Base-by-base conservation (phyloP, 352 stramenopile genomes). In the Globisporangium spinosum region DNA sequence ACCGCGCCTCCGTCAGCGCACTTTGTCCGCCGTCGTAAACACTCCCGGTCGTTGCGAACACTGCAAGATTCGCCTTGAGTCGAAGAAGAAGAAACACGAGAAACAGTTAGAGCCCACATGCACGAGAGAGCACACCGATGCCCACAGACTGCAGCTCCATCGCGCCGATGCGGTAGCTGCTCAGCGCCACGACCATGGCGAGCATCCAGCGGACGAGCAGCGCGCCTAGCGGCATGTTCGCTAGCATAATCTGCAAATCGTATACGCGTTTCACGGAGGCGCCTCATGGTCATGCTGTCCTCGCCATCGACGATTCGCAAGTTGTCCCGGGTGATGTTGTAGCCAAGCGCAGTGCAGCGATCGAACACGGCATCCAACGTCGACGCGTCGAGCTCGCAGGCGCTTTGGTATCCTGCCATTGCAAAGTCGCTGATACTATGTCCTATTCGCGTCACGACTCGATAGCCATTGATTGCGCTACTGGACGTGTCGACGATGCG, bases 151-250 rank as follows among this genome's bases (percentile, higher is more conserved):
- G 7, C 17, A 20, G 55, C 47, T 69, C 12, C 3, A 22, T 5
- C 15, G 9, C 1, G 8, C 15, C 20, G 1, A 47, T 45, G 5
- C 32, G 51, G 47, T 68, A 58, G 8, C 15, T 35, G 20, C 56
- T 51, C 5, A 59, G 45, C 10, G 76, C 25, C 27, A 62, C 62
- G 0, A 72, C 0, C 27, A 68, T 67, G 1, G 49, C 58, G 17
- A 72, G 43, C 22, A 78, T 69, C 79, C 79, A 87, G 1, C 73
- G 75, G 2, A 75, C 25, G 1, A 83, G 66, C 32, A 85, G 32
- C 20, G 72, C 8, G 0, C 51, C 67, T 5, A 82, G 23, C 7
- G 77, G 78, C 0, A 70, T 0, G 54, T 85, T 83, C 1, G 77
- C 77, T 45, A 85, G 70, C 3, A 32, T 32, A 32, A 32, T 32